Evolutionary conservation across 2,329 filamentous ascomycete genomes (phyloP).

Genomic region (Mycogone perniciosa): DNA sequence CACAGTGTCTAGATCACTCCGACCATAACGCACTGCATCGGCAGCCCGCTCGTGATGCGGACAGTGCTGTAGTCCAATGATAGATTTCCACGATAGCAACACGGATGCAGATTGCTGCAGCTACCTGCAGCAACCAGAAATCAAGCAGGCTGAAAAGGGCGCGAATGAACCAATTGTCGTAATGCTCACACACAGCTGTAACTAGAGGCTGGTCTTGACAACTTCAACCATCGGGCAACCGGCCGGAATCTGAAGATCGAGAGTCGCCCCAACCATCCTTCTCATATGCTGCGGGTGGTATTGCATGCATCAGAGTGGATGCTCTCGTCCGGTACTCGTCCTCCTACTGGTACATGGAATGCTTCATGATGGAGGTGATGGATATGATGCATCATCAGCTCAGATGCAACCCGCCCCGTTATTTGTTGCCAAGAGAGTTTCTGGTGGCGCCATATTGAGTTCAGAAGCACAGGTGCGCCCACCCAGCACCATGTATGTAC

Average conservation of each 20-base stretch:
- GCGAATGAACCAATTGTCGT: slow-evolving; percentile 7
- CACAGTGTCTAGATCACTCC: neutral
- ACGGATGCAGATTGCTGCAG: slow-evolving; percentile 7
- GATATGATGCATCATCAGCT: slow-evolving; percentile 12
- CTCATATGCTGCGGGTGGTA: slow-evolving; percentile 9
- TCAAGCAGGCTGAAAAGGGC: slow-evolving; percentile 8
- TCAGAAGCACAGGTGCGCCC: slow-evolving; percentile 4
- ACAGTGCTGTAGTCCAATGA: slow-evolving; percentile 22
- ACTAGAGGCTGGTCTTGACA: neutral
- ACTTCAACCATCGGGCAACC: slow-evolving; percentile 1
- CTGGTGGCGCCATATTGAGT: slow-evolving; percentile 10
- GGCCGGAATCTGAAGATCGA: slow-evolving; percentile 10
- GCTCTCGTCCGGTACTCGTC: slow-evolving; percentile 7
- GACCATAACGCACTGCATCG: slow-evolving; percentile 17
- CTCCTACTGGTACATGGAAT: slow-evolving; percentile 4
- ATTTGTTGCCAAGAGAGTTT: slow-evolving; percentile 3
- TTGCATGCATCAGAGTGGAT: slow-evolving; percentile 8
- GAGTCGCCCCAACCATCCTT: slow-evolving; percentile 12
- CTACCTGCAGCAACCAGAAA: slow-evolving; percentile 9
- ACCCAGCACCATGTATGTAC: neutral
- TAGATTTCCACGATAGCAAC: slow-evolving; percentile 26
- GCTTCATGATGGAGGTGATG: slow-evolving; percentile 1
- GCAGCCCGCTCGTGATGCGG: neutral
- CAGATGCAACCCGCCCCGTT: slow-evolving; percentile 10
- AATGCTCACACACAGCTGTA: neutral